phyloP scores from a whole-genome alignment of 441 rosid genomes.

The Gossypium lobatum region DNA sequence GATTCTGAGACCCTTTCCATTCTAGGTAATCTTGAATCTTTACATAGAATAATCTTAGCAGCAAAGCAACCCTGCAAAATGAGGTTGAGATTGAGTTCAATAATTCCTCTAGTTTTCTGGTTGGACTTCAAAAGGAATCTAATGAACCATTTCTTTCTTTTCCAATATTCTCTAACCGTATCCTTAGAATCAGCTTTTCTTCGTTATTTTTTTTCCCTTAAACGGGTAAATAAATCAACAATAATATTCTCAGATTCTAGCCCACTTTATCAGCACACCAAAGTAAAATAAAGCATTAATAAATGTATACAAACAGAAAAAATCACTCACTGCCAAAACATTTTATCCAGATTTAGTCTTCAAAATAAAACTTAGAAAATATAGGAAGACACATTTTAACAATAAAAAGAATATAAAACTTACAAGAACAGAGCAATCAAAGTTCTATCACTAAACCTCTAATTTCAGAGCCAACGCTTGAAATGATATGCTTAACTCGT shows the following conservation, averaged over 20 bases:
- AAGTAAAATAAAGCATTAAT: background rate
- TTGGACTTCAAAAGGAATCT: background rate
- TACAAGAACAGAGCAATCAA: background rate
- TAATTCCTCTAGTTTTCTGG: background rate
- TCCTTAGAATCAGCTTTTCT: background rate
- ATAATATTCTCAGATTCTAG: background rate
- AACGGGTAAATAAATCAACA: background rate
- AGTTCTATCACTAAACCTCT: slow-evolving; percentile 18
- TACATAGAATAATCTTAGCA: slow-evolving; percentile 26
- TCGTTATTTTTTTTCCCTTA: background rate
- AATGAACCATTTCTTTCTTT: background rate
- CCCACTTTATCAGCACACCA: background rate
- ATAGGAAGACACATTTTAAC: background rate
- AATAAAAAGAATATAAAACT: background rate
- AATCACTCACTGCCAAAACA: background rate
- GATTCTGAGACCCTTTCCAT: slow-evolving; percentile 67
- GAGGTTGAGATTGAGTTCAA: slow-evolving; percentile 9
- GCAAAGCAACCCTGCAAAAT: slow-evolving; percentile 34
- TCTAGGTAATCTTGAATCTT: slow-evolving; percentile 23
- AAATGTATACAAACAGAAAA: background rate
- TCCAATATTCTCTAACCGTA: background rate
- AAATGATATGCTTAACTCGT: slow-evolving; percentile 5
- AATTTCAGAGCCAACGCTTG: background rate
- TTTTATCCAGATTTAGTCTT: background rate
- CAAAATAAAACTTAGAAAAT: background rate